Conservation (phyloP, 2,329 filamentous ascomycete genomes). For the Penicillium brevicompactum region DNA sequence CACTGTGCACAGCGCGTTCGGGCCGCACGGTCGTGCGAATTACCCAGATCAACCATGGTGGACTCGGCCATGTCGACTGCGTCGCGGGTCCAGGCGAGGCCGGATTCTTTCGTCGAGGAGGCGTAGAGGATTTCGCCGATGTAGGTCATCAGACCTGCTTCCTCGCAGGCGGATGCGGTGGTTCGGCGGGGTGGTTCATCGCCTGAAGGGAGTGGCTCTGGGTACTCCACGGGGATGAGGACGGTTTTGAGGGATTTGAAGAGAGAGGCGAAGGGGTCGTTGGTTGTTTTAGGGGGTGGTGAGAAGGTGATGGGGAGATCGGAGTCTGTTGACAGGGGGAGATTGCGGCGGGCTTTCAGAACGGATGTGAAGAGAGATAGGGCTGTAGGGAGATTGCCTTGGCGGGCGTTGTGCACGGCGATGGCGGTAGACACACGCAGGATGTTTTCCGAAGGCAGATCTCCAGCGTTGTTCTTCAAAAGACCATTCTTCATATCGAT, state of each 20-base stretch:
- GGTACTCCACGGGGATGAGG: slow-evolving; percentile 64
- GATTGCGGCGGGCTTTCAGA: slow-evolving; percentile 70
- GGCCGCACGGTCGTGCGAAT: slow-evolving; percentile 38
- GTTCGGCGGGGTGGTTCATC: slow-evolving; percentile 67
- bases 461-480: slow-evolving; percentile 59
- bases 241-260: slow-evolving; percentile 46
- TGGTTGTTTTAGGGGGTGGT: slow-evolving; percentile 19
- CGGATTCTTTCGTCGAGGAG: slow-evolving; percentile 65
- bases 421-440: slow-evolving; percentile 74
- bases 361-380: slow-evolving; percentile 85
- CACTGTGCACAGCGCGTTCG: slow-evolving; percentile 74
- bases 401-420: slow-evolving; percentile 74
- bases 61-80: slow-evolving; percentile 79
- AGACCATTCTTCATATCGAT: slow-evolving; percentile 66
- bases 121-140: slow-evolving; percentile 93
- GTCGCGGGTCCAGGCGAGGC: slow-evolving; percentile 86
- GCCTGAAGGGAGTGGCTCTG: slow-evolving; percentile 70
- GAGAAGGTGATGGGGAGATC: slow-evolving; percentile 30
- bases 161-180: slow-evolving; percentile 71
- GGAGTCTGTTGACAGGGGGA: slow-evolving; percentile 48
- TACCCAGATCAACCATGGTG: slow-evolving; percentile 47
- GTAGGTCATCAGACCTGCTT: slow-evolving; percentile 83
- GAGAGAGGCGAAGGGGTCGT: slow-evolving; percentile 34
- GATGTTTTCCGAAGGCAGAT: slow-evolving; percentile 70
- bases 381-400: slow-evolving; percentile 66